These are phyloP conservation scores for Alternaria sp. DNA, from an alignment of 2,329 filamentous ascomycete species.

Conservation along the genomic window DNA sequence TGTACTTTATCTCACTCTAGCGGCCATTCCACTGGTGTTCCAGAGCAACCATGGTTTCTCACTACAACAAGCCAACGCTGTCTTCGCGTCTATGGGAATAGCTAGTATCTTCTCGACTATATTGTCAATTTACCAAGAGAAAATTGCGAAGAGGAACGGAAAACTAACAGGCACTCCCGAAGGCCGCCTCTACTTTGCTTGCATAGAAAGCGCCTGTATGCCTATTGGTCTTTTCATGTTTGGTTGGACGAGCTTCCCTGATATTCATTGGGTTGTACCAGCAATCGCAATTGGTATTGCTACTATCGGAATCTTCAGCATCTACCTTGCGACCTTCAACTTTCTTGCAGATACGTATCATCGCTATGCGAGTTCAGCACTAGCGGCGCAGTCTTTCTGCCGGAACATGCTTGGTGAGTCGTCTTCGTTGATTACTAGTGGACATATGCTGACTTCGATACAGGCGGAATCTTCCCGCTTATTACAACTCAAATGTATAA, in stretches of 20 bases:
- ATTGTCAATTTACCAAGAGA: slow-evolving; percentile 77
- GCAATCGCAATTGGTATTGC: slow-evolving; percentile 75
- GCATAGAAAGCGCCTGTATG: slow-evolving; percentile 76
- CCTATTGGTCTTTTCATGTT: slow-evolving; percentile 85
- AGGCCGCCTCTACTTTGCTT: slow-evolving; percentile 82
- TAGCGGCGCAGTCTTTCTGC: slow-evolving; percentile 87
- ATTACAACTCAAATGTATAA: slow-evolving; percentile 78
- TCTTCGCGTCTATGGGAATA: slow-evolving; percentile 77
- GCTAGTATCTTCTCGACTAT: slow-evolving; percentile 72
- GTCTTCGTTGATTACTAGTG: background rate
- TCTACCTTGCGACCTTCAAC: slow-evolving; percentile 85
- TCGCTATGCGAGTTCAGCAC: slow-evolving; percentile 81
- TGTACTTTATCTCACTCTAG: slow-evolving; percentile 85
- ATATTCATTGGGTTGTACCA: slow-evolving; percentile 76
- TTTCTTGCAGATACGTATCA: slow-evolving; percentile 91
- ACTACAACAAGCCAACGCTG: slow-evolving; percentile 71
- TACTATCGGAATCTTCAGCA: slow-evolving; percentile 84
- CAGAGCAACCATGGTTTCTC: slow-evolving; percentile 72
- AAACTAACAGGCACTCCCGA: slow-evolving; percentile 66
- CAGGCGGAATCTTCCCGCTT: slow-evolving; percentile 78
- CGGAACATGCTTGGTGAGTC: slow-evolving; percentile 75
- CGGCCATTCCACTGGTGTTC: slow-evolving; percentile 82
- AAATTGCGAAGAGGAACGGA: slow-evolving; percentile 63
- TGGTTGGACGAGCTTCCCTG: slow-evolving; percentile 71
- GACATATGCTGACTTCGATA: slow-evolving; percentile 7